Evolutionary conservation across 2,329 filamentous ascomycete genomes (phyloP), one percentile per base, ranked within the genome.

Genomic region (Pseudogymnoascus sp.): DNA sequence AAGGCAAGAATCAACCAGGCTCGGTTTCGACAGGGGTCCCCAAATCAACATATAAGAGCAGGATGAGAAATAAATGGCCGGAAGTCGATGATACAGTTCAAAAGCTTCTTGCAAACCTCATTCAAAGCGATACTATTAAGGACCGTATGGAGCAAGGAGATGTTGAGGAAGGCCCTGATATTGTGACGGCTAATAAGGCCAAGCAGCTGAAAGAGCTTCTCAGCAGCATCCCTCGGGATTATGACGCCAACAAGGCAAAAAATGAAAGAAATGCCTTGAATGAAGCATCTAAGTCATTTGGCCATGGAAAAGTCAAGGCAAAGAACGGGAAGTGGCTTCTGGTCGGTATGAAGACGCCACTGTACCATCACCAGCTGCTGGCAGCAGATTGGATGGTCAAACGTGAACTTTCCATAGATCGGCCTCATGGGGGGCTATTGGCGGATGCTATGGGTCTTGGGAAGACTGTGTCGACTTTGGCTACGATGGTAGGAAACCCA

Each of bases 361-460:
- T 86, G 1, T 76, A 76, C 61, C 66, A 69, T 8, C 78, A 83
- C 54, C 84, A 87, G 60, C 64, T 85, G 0, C 71, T 79, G 0
- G 81, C 77, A 0, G 74, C 73, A 0, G 73, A 76, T 0, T 86
- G 81, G 72, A 85, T 86, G 82, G 66, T 80, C 0, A 66, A 70
- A 3, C 74, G 79, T 2, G 84, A 87, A 66, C 71, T 75, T 3
- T 71, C 63, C 1, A 8, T 20, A 0, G 37, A 70, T 0, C 61
- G 68, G 32, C 81, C 76, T 0, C 57, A 66, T 60, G 85, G 85
- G 2, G 85, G 84, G 0, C 74, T 88, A 1, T 65, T 87, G 0
- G 81, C 80, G 0, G 84, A 88, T 66, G 79, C 79, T 25, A 86
- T 87, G 82, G 85, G 85, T 0, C 69, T 88, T 0, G 85, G 85